A percentile compares a stretch with the other conserved stretches of the same genome.
Evolutionary conservation across 78 protist species (phyloP).

Genomic region (Speleostelium caveatum): DNA sequence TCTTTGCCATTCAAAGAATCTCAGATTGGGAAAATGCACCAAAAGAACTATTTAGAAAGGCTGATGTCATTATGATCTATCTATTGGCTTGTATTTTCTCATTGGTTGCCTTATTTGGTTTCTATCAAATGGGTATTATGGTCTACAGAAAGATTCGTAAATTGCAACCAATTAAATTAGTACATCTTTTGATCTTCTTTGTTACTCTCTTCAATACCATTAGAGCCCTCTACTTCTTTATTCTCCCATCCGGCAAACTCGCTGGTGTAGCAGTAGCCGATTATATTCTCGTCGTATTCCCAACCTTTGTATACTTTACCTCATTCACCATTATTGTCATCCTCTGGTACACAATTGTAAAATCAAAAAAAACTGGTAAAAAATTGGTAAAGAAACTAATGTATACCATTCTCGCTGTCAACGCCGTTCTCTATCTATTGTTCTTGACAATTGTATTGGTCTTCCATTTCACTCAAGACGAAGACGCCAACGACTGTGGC

Average conservation of each 20-base stretch:
- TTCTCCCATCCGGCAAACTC: conserved; percentile 35
- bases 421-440: conserved; percentile 5
- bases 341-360: conserved; percentile 14
- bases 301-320: conserved; percentile 29
- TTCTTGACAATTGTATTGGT: conserved; percentile 21
- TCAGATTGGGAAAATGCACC: neutral
- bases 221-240: conserved; percentile 42
- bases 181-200: conserved; percentile 14
- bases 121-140: conserved; percentile 10
- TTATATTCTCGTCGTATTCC: conserved; percentile 30
- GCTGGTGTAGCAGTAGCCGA: conserved; percentile 1
- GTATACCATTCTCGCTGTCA: neutral
- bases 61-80: conserved; percentile 9
- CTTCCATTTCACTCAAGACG: conserved; percentile 13
- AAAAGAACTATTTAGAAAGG: neutral
- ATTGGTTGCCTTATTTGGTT: conserved; percentile 16
- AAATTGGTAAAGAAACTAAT: neutral
- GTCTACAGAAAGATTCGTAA: neutral
- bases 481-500: conserved; percentile 26
- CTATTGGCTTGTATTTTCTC: conserved; percentile 21
- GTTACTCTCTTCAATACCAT: conserved; percentile 18
- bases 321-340: conserved; percentile 2
- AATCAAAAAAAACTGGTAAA: neutral
- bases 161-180: neutral
- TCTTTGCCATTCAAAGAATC: neutral